phyloP scores from a whole-genome alignment of 2,329 filamentous ascomycete species.

The Stachybotrys chartarum region DNA sequence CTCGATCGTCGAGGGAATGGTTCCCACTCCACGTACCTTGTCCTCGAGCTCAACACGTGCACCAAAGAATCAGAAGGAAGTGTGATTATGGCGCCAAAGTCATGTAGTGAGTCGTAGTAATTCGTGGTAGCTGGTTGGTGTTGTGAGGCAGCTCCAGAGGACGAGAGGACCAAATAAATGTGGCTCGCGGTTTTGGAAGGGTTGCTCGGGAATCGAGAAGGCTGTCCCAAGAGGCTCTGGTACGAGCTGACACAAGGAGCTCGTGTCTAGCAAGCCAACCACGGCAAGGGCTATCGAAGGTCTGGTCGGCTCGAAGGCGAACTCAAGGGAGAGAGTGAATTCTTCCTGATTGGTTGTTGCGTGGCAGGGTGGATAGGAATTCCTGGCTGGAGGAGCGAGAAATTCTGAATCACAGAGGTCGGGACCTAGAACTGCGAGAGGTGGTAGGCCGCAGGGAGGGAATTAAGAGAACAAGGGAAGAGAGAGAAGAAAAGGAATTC shows the following conservation, averaged over 20 bases:
- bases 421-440: neutral
- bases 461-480: neutral
- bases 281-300: slow-evolving; percentile 27
- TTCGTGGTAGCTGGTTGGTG: neutral
- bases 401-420: slow-evolving; percentile 21
- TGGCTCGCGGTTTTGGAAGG: neutral
- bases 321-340: slow-evolving; percentile 19
- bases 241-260: neutral
- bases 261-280: slow-evolving; percentile 11
- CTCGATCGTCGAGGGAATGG: neutral
- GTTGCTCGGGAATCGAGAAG: slow-evolving; percentile 17
- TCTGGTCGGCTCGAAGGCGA: slow-evolving; percentile 8
- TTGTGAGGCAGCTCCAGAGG: neutral
- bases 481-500: slow-evolving; percentile 10
- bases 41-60: neutral
- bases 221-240: slow-evolving; percentile 10
- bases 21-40: neutral
- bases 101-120: neutral
- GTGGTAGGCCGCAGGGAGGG: neutral
- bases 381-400: slow-evolving; percentile 35
- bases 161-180: slow-evolving; percentile 7
- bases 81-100: neutral
- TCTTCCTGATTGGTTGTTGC: slow-evolving; percentile 10
- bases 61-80: neutral
- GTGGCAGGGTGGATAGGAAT: slow-evolving; percentile 25